phyloP scores from a whole-genome alignment of 768 basidiomycete genomes.

The Pulveroboletus ravenelii region DNA sequence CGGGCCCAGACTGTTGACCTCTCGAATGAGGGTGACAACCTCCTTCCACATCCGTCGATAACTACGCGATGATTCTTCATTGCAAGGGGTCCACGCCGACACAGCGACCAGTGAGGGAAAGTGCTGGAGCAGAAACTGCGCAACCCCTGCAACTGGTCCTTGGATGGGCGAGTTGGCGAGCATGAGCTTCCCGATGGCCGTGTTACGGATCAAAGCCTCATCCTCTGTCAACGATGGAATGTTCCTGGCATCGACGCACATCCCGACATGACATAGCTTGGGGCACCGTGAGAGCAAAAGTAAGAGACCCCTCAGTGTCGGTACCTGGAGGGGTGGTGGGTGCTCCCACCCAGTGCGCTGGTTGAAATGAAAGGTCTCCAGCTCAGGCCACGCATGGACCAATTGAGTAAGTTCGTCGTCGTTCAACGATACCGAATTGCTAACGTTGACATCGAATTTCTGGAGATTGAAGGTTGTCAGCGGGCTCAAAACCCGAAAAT shows the following conservation, averaged over 20 bases:
- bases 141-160: background rate
- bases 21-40: background rate
- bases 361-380: conserved; percentile 2
- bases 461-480: conserved; percentile 1
- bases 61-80: background rate
- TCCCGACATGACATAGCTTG: background rate
- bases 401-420: conserved; percentile 1
- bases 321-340: background rate
- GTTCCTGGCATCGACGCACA: conserved; percentile 1
- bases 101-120: background rate
- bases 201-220: conserved; percentile 1
- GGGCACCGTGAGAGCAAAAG: background rate
- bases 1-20: background rate
- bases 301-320: background rate
- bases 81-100: background rate
- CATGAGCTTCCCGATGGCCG: background rate
- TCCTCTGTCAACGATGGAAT: background rate
- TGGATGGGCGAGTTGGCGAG: conserved; percentile 4
- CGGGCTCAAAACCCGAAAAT: conserved; percentile 1
- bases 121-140: conserved; percentile 1
- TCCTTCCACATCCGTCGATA: background rate
- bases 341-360: background rate
- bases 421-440: background rate
- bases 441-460: background rate
- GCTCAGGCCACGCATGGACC: conserved; percentile 2